Conservation (phyloP, 805 yeast genomes). For the Metschnikowia borealis region DNA sequence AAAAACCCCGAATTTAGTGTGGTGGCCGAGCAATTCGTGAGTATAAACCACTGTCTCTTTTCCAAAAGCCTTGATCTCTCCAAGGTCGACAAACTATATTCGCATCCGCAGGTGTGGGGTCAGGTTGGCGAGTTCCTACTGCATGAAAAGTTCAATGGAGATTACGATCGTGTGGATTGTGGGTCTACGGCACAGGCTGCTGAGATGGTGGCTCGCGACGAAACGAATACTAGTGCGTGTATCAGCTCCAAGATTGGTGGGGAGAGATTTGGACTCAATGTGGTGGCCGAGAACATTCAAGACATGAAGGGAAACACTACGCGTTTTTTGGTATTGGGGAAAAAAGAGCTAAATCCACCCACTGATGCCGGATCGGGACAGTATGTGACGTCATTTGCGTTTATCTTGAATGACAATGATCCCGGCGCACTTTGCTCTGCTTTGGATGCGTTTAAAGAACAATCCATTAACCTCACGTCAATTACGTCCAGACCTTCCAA, state of each 20-base stretch:
- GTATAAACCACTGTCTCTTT: slow-evolving; percentile 74
- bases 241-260: slow-evolving; percentile 18
- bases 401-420: slow-evolving; percentile 57
- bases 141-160: slow-evolving; percentile 25
- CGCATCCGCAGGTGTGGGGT: slow-evolving; percentile 99
- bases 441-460: slow-evolving; percentile 50
- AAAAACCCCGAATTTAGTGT: slow-evolving; percentile 40
- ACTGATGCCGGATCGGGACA: neutral
- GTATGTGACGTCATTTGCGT: slow-evolving; percentile 54
- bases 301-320: slow-evolving; percentile 79
- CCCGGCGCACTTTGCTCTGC: slow-evolving; percentile 76
- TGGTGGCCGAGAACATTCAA: slow-evolving; percentile 47
- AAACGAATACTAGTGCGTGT: slow-evolving; percentile 41
- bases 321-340: slow-evolving; percentile 56
- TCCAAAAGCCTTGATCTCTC: slow-evolving; percentile 42
- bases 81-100: slow-evolving; percentile 57
- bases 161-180: slow-evolving; percentile 55
- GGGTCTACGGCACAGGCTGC: slow-evolving; percentile 87
- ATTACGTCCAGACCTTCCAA: slow-evolving; percentile 77
- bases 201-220: slow-evolving; percentile 43
- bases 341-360: neutral
- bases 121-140: slow-evolving; percentile 66
- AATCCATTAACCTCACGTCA: slow-evolving; percentile 60
- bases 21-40: slow-evolving; percentile 75
- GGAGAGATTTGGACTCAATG: slow-evolving; percentile 10